phyloP scores from a whole-genome alignment of 371 early-diverging fungal species.

The Actinomortierella ambigua region DNA sequence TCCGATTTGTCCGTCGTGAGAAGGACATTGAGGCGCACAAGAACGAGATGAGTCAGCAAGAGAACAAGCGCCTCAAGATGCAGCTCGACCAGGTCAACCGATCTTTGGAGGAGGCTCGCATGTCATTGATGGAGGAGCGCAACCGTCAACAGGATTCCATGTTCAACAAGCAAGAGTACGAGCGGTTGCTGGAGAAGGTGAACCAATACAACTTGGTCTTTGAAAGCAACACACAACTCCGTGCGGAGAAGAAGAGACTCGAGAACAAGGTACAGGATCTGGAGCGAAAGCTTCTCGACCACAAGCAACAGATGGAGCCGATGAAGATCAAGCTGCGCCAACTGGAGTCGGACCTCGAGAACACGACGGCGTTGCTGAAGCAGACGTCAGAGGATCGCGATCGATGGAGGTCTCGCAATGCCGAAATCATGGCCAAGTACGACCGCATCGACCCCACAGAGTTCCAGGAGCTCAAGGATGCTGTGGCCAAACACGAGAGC shows the following conservation, averaged over 20 bases:
- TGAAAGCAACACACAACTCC: constrained; percentile 72
- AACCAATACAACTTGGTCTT: constrained; percentile 67
- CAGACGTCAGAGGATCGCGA: constrained; percentile 43
- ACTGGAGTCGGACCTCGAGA: constrained; percentile 61
- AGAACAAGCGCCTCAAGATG: constrained; percentile 59
- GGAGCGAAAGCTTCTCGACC: constrained; percentile 34
- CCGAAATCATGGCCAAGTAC: constrained; percentile 44
- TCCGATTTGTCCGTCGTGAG: constrained; percentile 69
- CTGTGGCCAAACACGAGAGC: constrained; percentile 33
- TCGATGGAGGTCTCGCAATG: constrained; percentile 41
- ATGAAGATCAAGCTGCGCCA: constrained; percentile 52
- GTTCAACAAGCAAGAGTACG: constrained; percentile 56
- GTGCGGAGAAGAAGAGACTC: constrained; percentile 56
- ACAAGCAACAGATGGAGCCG: constrained; percentile 50
- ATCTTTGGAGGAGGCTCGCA: constrained; percentile 67
- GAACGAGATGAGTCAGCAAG: constrained; percentile 66
- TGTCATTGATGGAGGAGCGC: constrained; percentile 57
- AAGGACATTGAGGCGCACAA: constrained; percentile 68
- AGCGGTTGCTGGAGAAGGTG: constrained; percentile 64
- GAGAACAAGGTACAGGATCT: constrained; percentile 32
- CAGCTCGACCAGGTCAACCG: constrained; percentile 62
- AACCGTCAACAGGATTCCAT: constrained; percentile 45
- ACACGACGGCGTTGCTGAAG: constrained; percentile 28
- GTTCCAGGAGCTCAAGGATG: constrained; percentile 50
- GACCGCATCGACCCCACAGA: constrained; percentile 46